phyloP scores from a whole-genome alignment of 495 filamentous ascomycete species.

The Aspergillus funiculosus region DNA sequence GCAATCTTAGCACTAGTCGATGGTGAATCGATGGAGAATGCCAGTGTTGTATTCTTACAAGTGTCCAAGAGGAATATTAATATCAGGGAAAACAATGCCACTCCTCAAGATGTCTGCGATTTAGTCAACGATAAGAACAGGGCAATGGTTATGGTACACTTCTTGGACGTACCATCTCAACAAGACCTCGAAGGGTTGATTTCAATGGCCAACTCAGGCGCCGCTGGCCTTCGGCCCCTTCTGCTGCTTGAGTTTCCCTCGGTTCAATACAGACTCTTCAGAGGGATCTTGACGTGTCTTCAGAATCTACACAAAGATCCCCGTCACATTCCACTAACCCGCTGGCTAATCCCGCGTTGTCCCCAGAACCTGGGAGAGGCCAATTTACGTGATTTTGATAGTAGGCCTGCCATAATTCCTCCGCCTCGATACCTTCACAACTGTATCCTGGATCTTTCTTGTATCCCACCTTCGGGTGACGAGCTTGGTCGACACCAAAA shows the following conservation, averaged over 20 bases:
- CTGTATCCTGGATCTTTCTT: slow-evolving; percentile 1
- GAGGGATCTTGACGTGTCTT: slow-evolving; percentile 50
- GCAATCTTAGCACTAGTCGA: slow-evolving; percentile 10
- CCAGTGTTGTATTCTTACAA: slow-evolving; percentile 5
- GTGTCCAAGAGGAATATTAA: slow-evolving; percentile 7
- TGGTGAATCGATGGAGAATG: slow-evolving; percentile 3
- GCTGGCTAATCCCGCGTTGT: slow-evolving; percentile 3
- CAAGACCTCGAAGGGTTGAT: not conserved
- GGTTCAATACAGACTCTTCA: slow-evolving; percentile 54
- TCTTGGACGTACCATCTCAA: not conserved
- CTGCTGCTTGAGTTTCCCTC: slow-evolving; percentile 60
- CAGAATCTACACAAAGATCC: slow-evolving; percentile 42
- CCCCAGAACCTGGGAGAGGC: too few species aligned
- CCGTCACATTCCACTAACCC: slow-evolving; percentile 15
- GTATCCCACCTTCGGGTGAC: not conserved
- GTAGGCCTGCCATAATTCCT: not conserved
- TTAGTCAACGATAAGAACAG: slow-evolving; percentile 6
- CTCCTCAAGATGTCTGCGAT: not conserved
- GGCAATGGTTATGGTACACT: slow-evolving; percentile 5
- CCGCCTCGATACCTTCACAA: not conserved
- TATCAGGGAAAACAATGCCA: not conserved
- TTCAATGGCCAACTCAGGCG: not conserved
- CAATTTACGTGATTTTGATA: too few species aligned
- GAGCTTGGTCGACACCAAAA: too few species aligned
- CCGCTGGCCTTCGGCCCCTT: slow-evolving; percentile 8